These are phyloP conservation scores for Trichophaea hybrida DNA, from an alignment of 2,329 filamentous ascomycete genomes.

Conservation along the genomic window DNA sequence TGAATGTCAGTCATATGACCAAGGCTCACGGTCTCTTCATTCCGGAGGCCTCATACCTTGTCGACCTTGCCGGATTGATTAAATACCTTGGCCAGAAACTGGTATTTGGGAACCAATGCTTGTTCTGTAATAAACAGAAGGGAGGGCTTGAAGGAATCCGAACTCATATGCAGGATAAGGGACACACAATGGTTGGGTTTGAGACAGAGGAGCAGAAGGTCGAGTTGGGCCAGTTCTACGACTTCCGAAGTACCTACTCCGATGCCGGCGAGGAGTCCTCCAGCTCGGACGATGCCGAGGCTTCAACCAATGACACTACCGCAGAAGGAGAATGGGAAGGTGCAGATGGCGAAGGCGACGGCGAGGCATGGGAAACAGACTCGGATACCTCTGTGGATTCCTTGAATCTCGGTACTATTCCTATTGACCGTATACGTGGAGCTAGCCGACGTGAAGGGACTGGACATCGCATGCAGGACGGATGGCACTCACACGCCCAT, in stretches of 20 bases:
- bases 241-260: slow-evolving; percentile 90
- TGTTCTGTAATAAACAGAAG: slow-evolving; percentile 76
- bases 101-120: slow-evolving; percentile 63
- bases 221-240: slow-evolving; percentile 90
- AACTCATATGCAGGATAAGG: slow-evolving; percentile 93
- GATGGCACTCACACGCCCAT: slow-evolving; percentile 71
- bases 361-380: slow-evolving; percentile 86
- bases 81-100: slow-evolving; percentile 67
- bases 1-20: slow-evolving; percentile 80
- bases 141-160: slow-evolving; percentile 66
- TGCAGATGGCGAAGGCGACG: slow-evolving; percentile 35
- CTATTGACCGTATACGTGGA: slow-evolving; percentile 55
- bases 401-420: slow-evolving; percentile 65
- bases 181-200: slow-evolving; percentile 94
- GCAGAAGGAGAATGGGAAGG: slow-evolving; percentile 41
- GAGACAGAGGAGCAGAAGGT: slow-evolving; percentile 77
- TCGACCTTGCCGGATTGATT: slow-evolving; percentile 68
- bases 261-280: slow-evolving; percentile 47
- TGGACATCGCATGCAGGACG: slow-evolving; percentile 59
- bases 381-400: slow-evolving; percentile 79
- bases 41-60: slow-evolving; percentile 71
- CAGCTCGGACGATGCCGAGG: slow-evolving; percentile 43
- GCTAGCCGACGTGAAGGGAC: slow-evolving; percentile 60
- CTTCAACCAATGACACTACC: slow-evolving; percentile 39
- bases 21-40: slow-evolving; percentile 91